Conservation (phyloP, 2,329 filamentous ascomycete species). For the Graphilbum sp. region DNA sequence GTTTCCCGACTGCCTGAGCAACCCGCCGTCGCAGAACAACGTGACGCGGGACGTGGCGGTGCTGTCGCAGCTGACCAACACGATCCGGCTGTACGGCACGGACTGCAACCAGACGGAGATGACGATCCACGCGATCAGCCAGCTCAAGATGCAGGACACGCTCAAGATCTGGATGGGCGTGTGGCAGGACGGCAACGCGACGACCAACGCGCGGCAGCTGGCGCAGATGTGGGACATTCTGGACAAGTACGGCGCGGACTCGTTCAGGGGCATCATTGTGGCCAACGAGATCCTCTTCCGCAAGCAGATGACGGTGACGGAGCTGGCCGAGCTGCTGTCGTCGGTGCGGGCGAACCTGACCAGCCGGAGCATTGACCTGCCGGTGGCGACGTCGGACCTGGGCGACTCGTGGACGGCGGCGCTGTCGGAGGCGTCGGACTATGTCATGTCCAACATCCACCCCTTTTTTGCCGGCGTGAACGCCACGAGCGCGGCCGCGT, state of each 20-base stretch:
- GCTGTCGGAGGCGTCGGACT: slow-evolving; percentile 58
- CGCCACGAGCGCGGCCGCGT: slow-evolving; percentile 50
- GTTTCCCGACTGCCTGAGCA: slow-evolving; percentile 64
- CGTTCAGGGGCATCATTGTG: slow-evolving; percentile 69
- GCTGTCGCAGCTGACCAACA: slow-evolving; percentile 77
- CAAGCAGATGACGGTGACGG: slow-evolving; percentile 50
- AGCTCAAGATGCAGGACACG: slow-evolving; percentile 49
- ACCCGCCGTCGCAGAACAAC: slow-evolving; percentile 83
- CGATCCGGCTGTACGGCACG: slow-evolving; percentile 78
- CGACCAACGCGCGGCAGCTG: slow-evolving; percentile 72
- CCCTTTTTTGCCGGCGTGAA: slow-evolving; percentile 80
- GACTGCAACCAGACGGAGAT: slow-evolving; percentile 97
- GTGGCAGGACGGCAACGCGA: slow-evolving; percentile 72
- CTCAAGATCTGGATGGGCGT: slow-evolving; percentile 92
- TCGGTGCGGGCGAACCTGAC: slow-evolving; percentile 60
- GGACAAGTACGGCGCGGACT: slow-evolving; percentile 45
- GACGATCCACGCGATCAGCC: slow-evolving; percentile 67
- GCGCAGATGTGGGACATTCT: slow-evolving; percentile 72
- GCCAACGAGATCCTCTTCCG: slow-evolving; percentile 70
- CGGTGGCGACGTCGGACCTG: slow-evolving; percentile 75
- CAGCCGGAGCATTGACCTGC: slow-evolving; percentile 47
- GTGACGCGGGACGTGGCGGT: slow-evolving; percentile 83
- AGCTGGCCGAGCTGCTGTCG: slow-evolving; percentile 47
- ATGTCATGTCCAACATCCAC: slow-evolving; percentile 93
- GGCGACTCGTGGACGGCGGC: slow-evolving; percentile 69